Evolutionary conservation across 2,329 filamentous ascomycete species (phyloP).

Genomic region (Claviceps sp.): DNA sequence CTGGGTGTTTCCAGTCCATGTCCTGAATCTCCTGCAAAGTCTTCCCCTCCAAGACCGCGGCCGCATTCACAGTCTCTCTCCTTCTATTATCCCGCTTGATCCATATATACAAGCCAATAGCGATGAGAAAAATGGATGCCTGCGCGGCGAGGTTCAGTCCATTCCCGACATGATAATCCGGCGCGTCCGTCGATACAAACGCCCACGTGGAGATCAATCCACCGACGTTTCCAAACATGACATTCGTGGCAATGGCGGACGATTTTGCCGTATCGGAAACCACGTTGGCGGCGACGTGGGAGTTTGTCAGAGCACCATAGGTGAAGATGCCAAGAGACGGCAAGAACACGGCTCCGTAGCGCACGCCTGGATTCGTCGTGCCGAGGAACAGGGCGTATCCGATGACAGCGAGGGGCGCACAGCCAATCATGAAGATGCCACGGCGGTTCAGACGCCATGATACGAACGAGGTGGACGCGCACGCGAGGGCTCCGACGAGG

Average conservation of each 20-base stretch:
- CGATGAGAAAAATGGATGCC: slow-evolving; percentile 39
- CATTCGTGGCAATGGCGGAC: slow-evolving; percentile 46
- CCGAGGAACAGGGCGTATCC: slow-evolving; percentile 59
- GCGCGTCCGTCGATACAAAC: slow-evolving; percentile 48
- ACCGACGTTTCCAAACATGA: slow-evolving; percentile 35
- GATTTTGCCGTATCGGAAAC: slow-evolving; percentile 54
- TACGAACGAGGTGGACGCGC: slow-evolving; percentile 42
- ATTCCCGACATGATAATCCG: slow-evolving; percentile 57
- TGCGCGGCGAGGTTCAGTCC: slow-evolving; percentile 53
- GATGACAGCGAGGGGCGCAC: slow-evolving; percentile 46
- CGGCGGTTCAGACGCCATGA: slow-evolving; percentile 46
- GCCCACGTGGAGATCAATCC: slow-evolving; percentile 50
- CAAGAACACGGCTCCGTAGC: slow-evolving; percentile 57
- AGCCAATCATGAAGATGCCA: slow-evolving; percentile 44
- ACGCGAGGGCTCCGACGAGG: slow-evolving; percentile 50
- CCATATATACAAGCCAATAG: slow-evolving; percentile 39
- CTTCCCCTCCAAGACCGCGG: slow-evolving; percentile 42
- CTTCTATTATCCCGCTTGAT: slow-evolving; percentile 50
- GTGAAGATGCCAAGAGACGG: slow-evolving; percentile 49
- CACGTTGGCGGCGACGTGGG: slow-evolving; percentile 54
- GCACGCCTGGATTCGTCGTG: slow-evolving; percentile 31
- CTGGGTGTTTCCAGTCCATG: slow-evolving; percentile 56
- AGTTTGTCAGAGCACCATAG: slow-evolving; percentile 50
- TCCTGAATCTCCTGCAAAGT: slow-evolving; percentile 40
- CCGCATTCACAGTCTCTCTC: slow-evolving; percentile 40